phyloP scores from a whole-genome alignment of 2,329 filamentous ascomycete species.

The Metarhizium guizhouense region DNA sequence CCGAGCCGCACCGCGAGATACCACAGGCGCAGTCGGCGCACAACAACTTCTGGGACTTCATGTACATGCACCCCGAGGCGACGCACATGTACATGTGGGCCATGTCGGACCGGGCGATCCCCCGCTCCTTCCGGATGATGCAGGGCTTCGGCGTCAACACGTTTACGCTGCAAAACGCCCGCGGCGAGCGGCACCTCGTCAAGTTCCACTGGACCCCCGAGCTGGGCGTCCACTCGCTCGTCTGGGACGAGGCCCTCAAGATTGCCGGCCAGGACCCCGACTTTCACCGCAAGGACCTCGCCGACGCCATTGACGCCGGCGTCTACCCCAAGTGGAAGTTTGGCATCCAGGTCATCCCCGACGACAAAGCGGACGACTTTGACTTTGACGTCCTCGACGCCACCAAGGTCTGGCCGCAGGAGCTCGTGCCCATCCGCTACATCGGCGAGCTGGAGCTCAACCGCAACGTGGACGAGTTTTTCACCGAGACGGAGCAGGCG shows the following conservation, averaged over 20 bases:
- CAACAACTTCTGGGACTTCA: slow-evolving; percentile 73
- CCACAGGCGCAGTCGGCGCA: slow-evolving; percentile 64
- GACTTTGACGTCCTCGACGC: slow-evolving; percentile 81
- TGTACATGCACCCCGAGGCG: slow-evolving; percentile 52
- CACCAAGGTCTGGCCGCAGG: slow-evolving; percentile 80
- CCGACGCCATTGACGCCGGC: slow-evolving; percentile 63
- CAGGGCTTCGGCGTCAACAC: slow-evolving; percentile 82
- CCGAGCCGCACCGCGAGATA: slow-evolving; percentile 47
- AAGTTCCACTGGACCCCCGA: slow-evolving; percentile 73
- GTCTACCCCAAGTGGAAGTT: slow-evolving; percentile 72
- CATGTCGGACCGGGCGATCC: slow-evolving; percentile 67
- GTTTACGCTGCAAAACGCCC: slow-evolving; percentile 57
- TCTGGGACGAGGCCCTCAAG: slow-evolving; percentile 75
- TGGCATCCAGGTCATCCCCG: slow-evolving; percentile 69
- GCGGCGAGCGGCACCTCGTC: slow-evolving; percentile 62
- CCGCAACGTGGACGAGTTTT: slow-evolving; percentile 72
- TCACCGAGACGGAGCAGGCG: slow-evolving; percentile 73
- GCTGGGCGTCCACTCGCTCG: slow-evolving; percentile 65
- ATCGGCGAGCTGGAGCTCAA: slow-evolving; percentile 76
- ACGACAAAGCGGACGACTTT: slow-evolving; percentile 64
- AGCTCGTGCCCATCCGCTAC: slow-evolving; percentile 63
- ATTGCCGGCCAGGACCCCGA: slow-evolving; percentile 67
- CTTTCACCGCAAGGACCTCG: slow-evolving; percentile 71
- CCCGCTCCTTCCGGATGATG: slow-evolving; percentile 74
- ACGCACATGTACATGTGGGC: slow-evolving; percentile 76